Percentiles rank a stretch among this genome's conserved stretches.
These are phyloP conservation scores for Nakazawaea anatomiae DNA, from an alignment of 805 yeast genomes.

Conservation along the genomic window DNA sequence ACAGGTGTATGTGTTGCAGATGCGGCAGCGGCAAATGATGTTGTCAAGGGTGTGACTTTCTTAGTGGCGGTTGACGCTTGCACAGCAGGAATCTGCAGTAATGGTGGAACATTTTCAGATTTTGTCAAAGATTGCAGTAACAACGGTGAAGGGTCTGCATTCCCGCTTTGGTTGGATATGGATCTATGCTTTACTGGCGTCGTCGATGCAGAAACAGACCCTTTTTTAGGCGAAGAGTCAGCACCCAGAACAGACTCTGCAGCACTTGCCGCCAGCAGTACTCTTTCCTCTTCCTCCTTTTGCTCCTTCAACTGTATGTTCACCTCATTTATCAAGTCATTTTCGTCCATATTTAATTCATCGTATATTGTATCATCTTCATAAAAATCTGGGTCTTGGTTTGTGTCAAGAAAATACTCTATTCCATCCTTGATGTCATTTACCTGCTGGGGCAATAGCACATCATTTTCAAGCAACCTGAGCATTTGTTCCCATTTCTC, in stretches of 20 bases:
- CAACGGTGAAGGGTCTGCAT: neutral
- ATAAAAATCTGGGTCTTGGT: conserved; percentile 87
- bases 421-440: conserved; percentile 82
- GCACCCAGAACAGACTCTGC: neutral
- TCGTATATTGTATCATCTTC: conserved; percentile 94
- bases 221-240: neutral
- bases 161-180: neutral
- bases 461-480: conserved; percentile 73
- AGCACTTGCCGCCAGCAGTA: conserved; percentile 1
- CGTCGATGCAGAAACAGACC: neutral
- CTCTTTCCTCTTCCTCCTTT: conserved; percentile 14
- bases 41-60: conserved; percentile 11
- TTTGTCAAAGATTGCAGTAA: neutral
- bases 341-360: conserved; percentile 64
- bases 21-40: conserved; percentile 16
- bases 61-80: conserved; percentile 5
- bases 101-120: conserved; percentile 5
- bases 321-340: conserved; percentile 21
- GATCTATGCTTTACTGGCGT: conserved; percentile 1
- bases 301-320: conserved; percentile 8
- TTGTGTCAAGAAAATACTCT: conserved; percentile 87
- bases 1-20: conserved; percentile 13
- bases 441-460: conserved; percentile 69
- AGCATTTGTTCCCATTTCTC: conserved; percentile 72
- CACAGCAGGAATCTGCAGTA: neutral